Base-by-base conservation (phyloP, 2,329 filamentous ascomycete genomes). In the Leptographium wingfieldii region DNA sequence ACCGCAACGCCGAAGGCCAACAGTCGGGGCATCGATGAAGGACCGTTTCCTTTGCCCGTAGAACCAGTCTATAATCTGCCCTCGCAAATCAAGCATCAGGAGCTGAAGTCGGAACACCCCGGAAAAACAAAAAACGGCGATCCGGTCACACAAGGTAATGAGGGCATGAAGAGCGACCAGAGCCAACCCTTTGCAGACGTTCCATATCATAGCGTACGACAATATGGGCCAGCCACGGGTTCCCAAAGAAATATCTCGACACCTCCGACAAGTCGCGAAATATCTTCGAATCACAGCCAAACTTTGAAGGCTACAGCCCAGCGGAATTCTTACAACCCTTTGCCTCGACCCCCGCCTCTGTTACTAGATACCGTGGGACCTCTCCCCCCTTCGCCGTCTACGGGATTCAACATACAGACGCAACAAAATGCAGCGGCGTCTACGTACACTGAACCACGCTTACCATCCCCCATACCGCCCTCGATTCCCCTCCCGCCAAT, bases 401-500 rank as follows among this genome's bases (percentile, higher is more conserved):
- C 12, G 16, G 22, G 49, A 16, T 3, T 11, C 2, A 5, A 22
- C 25, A 3, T 31, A 5, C 43, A 16, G 31, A 25, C 22, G 2
- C 48, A 52, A 1, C 11, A 33, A 2, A 52, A 53, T 5, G 3
- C 29, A 9, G 5, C 11, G 4, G 5, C 51, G 10, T 11, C 55
- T 35, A 9, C 11, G 1, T 11, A 57, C 11, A 14, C 22, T 14
- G 61, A 59, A 1, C 29, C 57, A 49, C 68, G 38, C 68, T 65
- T 76, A 0, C 73, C 76, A 0, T 80, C 80, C 7, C 77, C 79
- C 1, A 76, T 83, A 2, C 76, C 78, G 14, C 74, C 78, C 11
- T 71, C 78, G 2, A 82, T 86, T 60, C 83, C 83, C 6, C 73
- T 86, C 0, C 83, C 83, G 12, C 84, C 84, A 11, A 84, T 86